Conservation (phyloP, 2,329 filamentous ascomycete species). For the Westerdykella aurantiaca region DNA sequence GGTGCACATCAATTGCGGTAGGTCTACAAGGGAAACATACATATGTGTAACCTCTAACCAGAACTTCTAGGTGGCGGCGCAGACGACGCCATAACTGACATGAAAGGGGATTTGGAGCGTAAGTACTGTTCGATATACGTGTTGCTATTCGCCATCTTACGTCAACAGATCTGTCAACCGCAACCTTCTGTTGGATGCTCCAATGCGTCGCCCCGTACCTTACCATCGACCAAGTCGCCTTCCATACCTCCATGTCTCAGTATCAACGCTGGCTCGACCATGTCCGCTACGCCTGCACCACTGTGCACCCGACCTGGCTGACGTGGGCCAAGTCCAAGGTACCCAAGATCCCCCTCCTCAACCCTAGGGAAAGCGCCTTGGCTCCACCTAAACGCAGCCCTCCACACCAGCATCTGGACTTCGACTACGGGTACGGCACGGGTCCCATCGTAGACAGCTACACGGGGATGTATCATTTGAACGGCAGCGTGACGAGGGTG, state of each 20-base stretch:
- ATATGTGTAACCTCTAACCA: background rate
- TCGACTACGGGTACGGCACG: conserved; percentile 44
- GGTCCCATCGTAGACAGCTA: conserved; percentile 40
- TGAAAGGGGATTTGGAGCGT: conserved; percentile 34
- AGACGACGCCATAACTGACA: conserved; percentile 21
- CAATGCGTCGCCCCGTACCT: conserved; percentile 45
- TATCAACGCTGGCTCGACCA: conserved; percentile 34
- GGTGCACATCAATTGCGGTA: background rate
- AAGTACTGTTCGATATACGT: conserved; percentile 2
- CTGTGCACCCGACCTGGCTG: conserved; percentile 18
- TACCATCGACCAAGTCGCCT: conserved; percentile 42
- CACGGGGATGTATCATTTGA: conserved; percentile 39
- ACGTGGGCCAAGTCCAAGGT: conserved; percentile 13
- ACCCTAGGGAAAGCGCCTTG: conserved; percentile 14
- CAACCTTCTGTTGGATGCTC: conserved; percentile 53
- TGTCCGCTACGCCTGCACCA: conserved; percentile 27
- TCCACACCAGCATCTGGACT: conserved; percentile 33
- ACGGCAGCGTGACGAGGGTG: conserved; percentile 38
- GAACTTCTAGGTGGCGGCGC: conserved; percentile 40
- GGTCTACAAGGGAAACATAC: background rate
- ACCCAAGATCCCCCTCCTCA: conserved; percentile 19
- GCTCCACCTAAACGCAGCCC: conserved; percentile 15
- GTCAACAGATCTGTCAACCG: conserved; percentile 39
- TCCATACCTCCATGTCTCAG: conserved; percentile 37
- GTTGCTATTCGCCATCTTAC: background rate